Evolutionary conservation across 2,329 filamentous ascomycete genomes (phyloP).

Genomic region (Drechmeria coniospora): DNA sequence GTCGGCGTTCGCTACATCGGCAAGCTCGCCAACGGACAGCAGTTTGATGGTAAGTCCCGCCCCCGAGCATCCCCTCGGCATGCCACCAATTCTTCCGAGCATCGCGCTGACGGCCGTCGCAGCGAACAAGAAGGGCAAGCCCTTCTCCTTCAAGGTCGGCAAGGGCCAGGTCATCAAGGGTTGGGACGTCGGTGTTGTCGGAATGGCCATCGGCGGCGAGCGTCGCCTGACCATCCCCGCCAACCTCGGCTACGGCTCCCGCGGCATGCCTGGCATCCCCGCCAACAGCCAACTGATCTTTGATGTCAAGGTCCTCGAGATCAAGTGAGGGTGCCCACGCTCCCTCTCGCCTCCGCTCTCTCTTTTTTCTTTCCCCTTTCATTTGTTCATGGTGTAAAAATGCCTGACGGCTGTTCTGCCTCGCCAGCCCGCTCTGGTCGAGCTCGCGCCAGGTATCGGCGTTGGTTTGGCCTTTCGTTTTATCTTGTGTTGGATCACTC

Average conservation of each 20-base stretch:
- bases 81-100: background rate
- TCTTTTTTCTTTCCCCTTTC: constrained; percentile 1
- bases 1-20: constrained; percentile 96
- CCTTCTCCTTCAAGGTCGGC: constrained; percentile 91
- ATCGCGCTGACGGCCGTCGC: background rate
- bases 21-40: constrained; percentile 86
- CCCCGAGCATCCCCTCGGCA: background rate
- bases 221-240: constrained; percentile 83
- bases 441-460: constrained; percentile 5
- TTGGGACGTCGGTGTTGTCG: constrained; percentile 87
- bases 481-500: no score
- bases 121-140: constrained; percentile 99
- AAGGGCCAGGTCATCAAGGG: constrained; percentile 96
- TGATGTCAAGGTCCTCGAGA: constrained; percentile 74
- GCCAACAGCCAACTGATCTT: constrained; percentile 84
- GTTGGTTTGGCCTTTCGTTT: constrained; percentile 4
- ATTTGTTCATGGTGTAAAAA: constrained; percentile 1
- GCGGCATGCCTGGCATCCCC: constrained; percentile 70
- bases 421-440: background rate
- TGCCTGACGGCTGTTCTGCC: constrained; percentile 2
- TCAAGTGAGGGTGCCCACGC: constrained; percentile 44
- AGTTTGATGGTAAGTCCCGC: constrained; percentile 67
- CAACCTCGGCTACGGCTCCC: constrained; percentile 76
- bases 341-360: constrained; percentile 1
- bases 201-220: constrained; percentile 89